These are phyloP conservation scores for Aspergillus hortae DNA, from an alignment of 2,329 filamentous ascomycete genomes.

Conservation along the genomic window DNA sequence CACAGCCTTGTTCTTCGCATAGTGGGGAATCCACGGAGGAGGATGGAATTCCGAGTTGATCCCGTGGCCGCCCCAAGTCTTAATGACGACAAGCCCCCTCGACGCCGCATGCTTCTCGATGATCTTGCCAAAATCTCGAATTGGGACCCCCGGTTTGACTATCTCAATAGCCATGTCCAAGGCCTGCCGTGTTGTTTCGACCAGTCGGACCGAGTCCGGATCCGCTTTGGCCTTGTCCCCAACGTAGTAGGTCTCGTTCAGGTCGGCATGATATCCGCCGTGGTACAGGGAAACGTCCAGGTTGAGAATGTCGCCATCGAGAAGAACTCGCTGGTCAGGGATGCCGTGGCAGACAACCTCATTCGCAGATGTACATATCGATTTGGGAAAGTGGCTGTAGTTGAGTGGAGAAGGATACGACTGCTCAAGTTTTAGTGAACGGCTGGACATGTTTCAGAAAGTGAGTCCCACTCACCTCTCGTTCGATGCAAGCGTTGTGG, in stretches of 20 bases:
- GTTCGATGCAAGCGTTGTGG: conserved; percentile 83
- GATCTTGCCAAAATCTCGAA: conserved; percentile 82
- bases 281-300: conserved; percentile 90
- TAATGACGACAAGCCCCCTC: conserved; percentile 74
- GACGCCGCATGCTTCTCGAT: conserved; percentile 88
- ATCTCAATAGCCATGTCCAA: conserved; percentile 78
- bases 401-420: conserved; percentile 90
- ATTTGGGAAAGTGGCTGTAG: conserved; percentile 92
- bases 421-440: conserved; percentile 42
- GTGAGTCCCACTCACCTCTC: conserved; percentile 55
- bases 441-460: not conserved
- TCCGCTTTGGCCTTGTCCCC: conserved; percentile 76
- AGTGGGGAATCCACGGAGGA: conserved; percentile 87
- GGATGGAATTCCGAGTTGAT: conserved; percentile 87
- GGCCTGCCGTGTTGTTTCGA: conserved; percentile 79
- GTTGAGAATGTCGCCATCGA: conserved; percentile 90
- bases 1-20: conserved; percentile 91
- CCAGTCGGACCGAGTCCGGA: conserved; percentile 75
- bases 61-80: conserved; percentile 88
- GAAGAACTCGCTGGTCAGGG: conserved; percentile 74
- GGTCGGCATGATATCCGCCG: conserved; percentile 82
- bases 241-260: conserved; percentile 96
- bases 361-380: conserved; percentile 86
- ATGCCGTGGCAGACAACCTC: conserved; percentile 97
- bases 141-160: conserved; percentile 81